Conservation (phyloP, 2,329 filamentous ascomycete genomes). For the Ascochyta fabae region DNA sequence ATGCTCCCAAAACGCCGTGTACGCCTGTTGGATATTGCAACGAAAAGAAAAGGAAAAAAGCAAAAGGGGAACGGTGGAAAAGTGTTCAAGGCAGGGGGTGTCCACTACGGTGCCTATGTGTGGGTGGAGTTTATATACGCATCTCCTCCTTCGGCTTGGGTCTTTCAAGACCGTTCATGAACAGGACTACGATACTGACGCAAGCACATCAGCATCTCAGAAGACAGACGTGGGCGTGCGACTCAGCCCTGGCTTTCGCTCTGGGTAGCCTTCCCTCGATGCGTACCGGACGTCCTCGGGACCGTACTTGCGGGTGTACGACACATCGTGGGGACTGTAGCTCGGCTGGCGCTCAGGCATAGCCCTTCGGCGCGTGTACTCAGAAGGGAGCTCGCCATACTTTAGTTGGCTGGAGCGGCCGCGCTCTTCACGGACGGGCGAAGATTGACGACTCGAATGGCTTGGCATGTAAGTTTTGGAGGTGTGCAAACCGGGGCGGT, state of each 20-base stretch:
- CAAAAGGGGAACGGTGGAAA: background rate
- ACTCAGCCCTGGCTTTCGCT: conserved; percentile 33
- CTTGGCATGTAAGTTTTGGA: conserved; percentile 15
- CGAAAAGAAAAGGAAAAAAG: background rate
- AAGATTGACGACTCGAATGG: conserved; percentile 37
- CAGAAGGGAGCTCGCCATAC: conserved; percentile 35
- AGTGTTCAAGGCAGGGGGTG: conserved; percentile 1
- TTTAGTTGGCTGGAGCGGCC: conserved; percentile 31
- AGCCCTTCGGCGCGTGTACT: conserved; percentile 22
- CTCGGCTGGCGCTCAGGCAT: conserved; percentile 33
- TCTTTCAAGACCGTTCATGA: too few species aligned
- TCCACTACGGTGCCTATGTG: conserved; percentile 13
- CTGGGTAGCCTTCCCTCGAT: conserved; percentile 29
- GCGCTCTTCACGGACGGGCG: conserved; percentile 34
- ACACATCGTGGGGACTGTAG: conserved; percentile 41
- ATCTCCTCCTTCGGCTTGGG: background rate
- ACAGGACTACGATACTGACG: background rate
- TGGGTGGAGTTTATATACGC: conserved; percentile 11
- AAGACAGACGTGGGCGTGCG: conserved; percentile 41
- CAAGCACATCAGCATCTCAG: conserved; percentile 15
- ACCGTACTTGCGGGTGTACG: conserved; percentile 38
- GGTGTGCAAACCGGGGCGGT: conserved; percentile 28
- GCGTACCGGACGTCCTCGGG: conserved; percentile 49
- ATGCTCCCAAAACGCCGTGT: conserved; percentile 13
- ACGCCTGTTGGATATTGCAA: background rate